A percentile compares a stretch with the other conserved stretches of the same genome.
Evolutionary conservation across 352 stramenopile species (phyloP).

Genomic region (Phytopythium montanum): DNA sequence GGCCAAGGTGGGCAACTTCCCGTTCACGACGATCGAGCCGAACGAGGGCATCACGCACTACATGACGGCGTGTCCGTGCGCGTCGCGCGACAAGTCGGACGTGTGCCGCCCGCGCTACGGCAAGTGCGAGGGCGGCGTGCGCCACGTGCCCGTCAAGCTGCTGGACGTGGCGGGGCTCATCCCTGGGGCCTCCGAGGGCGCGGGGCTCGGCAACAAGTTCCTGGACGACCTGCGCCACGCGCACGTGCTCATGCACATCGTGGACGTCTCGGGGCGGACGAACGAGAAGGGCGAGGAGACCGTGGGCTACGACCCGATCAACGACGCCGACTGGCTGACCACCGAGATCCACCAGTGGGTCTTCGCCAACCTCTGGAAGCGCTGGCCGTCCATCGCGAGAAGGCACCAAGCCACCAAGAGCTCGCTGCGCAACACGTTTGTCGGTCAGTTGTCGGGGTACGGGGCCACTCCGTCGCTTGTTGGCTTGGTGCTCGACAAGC

Average conservation of each 20-base stretch:
- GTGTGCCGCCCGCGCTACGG: conserved; percentile 76
- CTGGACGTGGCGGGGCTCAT: conserved; percentile 83
- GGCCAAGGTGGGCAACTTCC: conserved; percentile 86
- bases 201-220: conserved; percentile 99
- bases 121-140: conserved; percentile 68
- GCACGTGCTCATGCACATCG: conserved; percentile 89
- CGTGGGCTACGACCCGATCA: conserved; percentile 84
- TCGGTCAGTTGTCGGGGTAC: conserved; percentile 78
- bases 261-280: conserved; percentile 84
- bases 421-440: conserved; percentile 59
- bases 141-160: conserved; percentile 81
- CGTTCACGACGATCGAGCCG: conserved; percentile 89
- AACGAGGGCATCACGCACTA: conserved; percentile 90
- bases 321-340: conserved; percentile 86
- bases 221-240: conserved; percentile 89
- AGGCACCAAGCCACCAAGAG: conserved; percentile 74
- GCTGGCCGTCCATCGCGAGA: conserved; percentile 76
- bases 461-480: conserved; percentile 74
- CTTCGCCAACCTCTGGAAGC: conserved; percentile 86
- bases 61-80: conserved; percentile 80
- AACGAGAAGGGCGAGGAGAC: conserved; percentile 90
- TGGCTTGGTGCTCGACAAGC: conserved; percentile 57
- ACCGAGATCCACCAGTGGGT: conserved; percentile 88
- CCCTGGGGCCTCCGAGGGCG: conserved; percentile 84
- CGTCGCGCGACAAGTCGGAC: conserved; percentile 45